These are phyloP conservation scores for Zostera marina DNA, from an alignment of 116 monocot species.

Conservation along the genomic window DNA sequence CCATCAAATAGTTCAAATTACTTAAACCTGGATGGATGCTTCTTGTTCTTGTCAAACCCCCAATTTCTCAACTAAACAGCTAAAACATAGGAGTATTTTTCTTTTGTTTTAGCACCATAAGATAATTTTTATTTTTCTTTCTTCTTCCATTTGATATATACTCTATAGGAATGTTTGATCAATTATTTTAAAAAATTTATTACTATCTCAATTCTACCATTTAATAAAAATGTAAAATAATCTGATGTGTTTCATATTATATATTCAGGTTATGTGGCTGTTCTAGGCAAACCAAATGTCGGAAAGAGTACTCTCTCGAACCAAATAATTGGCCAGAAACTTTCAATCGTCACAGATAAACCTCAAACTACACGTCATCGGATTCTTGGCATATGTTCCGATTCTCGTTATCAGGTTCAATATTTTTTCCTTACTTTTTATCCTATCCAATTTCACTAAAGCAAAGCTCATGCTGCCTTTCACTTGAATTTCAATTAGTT, in stretches of 20 bases:
- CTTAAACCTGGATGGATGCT: too few relatives aligned
- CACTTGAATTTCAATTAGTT: background rate
- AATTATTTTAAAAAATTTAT: background rate
- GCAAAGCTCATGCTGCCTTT: background rate
- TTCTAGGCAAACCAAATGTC: conserved; percentile 93
- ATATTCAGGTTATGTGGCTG: conserved; percentile 83
- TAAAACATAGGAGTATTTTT: too few relatives aligned
- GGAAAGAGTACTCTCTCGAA: conserved; percentile 98
- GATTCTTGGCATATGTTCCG: conserved; percentile 94
- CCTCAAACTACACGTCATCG: conserved; percentile 95
- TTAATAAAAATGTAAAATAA: background rate
- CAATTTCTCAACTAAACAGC: too few relatives aligned
- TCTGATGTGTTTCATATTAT: background rate
- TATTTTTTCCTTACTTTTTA: conserved; percentile 5
- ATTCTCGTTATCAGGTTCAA: conserved; percentile 74
- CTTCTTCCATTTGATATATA: too few relatives aligned
- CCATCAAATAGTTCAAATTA: too few relatives aligned
- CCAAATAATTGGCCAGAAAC: conserved; percentile 95
- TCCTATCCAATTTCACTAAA: background rate
- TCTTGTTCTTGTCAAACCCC: too few relatives aligned
- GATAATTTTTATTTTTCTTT: too few relatives aligned
- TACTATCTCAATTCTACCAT: background rate
- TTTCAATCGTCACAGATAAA: conserved; percentile 95
- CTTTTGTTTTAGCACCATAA: too few relatives aligned
- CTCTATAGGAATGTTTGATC: background rate